Evolutionary conservation across 805 yeast species (phyloP).

Genomic region (Metschnikowia henanensis): DNA sequence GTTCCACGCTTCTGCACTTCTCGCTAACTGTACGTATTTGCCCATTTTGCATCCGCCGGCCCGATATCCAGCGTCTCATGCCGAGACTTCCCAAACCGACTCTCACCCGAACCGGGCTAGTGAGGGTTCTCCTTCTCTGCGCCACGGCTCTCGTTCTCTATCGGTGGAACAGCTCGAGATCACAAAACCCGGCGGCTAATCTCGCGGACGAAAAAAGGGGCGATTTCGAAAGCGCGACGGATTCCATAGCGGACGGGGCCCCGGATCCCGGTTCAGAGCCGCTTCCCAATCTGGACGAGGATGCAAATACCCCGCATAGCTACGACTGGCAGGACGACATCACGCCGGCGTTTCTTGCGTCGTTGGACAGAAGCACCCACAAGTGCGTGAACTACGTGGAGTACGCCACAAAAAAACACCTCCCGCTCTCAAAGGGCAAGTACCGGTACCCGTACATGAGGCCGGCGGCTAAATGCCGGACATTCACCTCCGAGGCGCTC

Average conservation of each 20-base stretch:
- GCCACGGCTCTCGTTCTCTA: not conserved
- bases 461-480: slow-evolving; percentile 70
- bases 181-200: not conserved
- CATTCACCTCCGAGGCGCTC: slow-evolving; percentile 62
- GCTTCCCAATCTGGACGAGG: too few species aligned
- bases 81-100: not conserved
- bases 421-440: slow-evolving; percentile 59
- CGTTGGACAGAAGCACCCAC: slow-evolving; percentile 20
- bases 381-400: slow-evolving; percentile 63
- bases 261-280: too few species aligned
- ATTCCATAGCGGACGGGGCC: too few species aligned
- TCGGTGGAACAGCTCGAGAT: not conserved
- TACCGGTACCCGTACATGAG: slow-evolving; percentile 68
- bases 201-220: too few species aligned
- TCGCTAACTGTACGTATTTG: too few species aligned
- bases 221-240: too few species aligned
- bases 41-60: too few species aligned
- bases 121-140: not conserved
- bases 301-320: too few species aligned
- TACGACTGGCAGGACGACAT: slow-evolving; percentile 8
- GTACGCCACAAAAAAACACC: slow-evolving; percentile 55
- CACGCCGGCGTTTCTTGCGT: slow-evolving; percentile 17
- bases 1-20: too few species aligned
- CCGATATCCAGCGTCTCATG: too few species aligned
- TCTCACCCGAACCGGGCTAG: not conserved